Evolutionary conservation across 768 basidiomycete genomes (phyloP).

Genomic region (Trichaptum fuscoviolaceum): DNA sequence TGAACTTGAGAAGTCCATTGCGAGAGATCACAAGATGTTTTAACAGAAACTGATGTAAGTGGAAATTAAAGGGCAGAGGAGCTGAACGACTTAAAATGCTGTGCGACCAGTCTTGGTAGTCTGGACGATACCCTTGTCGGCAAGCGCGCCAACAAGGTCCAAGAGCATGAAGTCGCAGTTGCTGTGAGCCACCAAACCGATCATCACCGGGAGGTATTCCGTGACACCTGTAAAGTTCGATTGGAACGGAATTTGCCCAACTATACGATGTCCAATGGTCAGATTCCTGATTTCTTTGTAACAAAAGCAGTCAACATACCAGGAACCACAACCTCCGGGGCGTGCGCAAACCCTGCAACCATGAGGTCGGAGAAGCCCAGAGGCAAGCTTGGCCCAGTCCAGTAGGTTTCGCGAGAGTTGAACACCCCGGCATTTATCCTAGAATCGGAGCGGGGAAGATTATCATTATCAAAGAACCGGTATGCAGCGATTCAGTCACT

Average conservation of each 20-base stretch:
- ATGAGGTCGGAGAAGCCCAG: slow-evolving; percentile 19
- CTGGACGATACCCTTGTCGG: not conserved
- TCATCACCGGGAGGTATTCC: slow-evolving; percentile 25
- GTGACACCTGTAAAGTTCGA: slow-evolving; percentile 23
- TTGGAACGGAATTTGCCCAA: slow-evolving; percentile 24
- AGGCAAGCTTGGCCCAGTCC: slow-evolving; percentile 18
- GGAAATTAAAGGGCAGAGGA: too few species aligned
- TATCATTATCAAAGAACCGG: not conserved
- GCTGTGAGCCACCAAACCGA: slow-evolving; percentile 24
- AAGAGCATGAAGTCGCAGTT: slow-evolving; percentile 14
- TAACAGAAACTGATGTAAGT: too few species aligned
- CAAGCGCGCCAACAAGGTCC: slow-evolving; percentile 4
- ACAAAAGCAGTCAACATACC: not conserved
- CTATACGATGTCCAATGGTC: slow-evolving; percentile 6
- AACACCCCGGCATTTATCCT: not conserved
- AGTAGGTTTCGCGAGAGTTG: not conserved
- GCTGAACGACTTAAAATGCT: not conserved
- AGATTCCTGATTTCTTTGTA: too few species aligned
- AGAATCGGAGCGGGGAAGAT: not conserved
- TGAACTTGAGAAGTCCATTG: too few species aligned
- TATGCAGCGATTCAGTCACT: not conserved
- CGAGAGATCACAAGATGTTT: too few species aligned
- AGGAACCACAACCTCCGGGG: slow-evolving; percentile 27
- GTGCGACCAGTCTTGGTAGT: not conserved
- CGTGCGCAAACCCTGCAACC: slow-evolving; percentile 19